Evolutionary conservation across 2,329 filamentous ascomycete species (phyloP), one percentile per base, ranked within the genome.

Genomic region (Aspergillus sp.): DNA sequence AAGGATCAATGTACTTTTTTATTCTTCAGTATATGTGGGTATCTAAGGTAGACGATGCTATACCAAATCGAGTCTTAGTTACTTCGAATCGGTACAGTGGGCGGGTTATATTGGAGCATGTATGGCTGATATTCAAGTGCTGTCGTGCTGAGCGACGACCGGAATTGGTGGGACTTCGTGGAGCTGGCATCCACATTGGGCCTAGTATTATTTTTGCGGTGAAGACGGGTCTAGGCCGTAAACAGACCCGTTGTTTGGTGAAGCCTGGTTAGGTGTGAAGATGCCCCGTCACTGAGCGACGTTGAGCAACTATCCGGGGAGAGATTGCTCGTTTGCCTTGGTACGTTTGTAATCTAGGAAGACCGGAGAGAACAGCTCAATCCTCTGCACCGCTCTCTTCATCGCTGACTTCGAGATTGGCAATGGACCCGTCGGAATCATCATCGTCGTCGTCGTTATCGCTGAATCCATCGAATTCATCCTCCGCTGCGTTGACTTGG

Each of bases 311-410:
- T 19, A 19, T 19, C 19, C 19, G 19, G 19, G 19, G 19, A 19
- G 19, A 19, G 19, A 2, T 19, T 19, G 19, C 19, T 19, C 19
- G 19, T 19, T 19, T 19, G 19, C 19, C 19, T 19, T 19, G 19
- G 19, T 19, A 19, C 19, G 19, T 19, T 1, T 19, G 19, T 19
- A 19, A 19, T 19, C 19, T 19, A 19, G 19, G 19, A 9, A 40
- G 35, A n/a, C 38, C 29, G 27, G 27, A 33, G 27, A 4, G 12
- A 26, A 44, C 9, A 29, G 6, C 48, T 64, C 57, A 63, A 29
- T 70, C 63, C 51, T 74, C 68, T 43, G 70, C 68, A 41, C 68
- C 67, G 41, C 63, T 66, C 50, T 66, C 63, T 47, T 66, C 67
- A 44, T 68, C 67, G 46, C 65, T 68, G 29, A 72, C 67, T 48